These are phyloP conservation scores for Epichloe aotearoae DNA, from an alignment of 2,329 filamentous ascomycete genomes.

Conservation along the genomic window DNA sequence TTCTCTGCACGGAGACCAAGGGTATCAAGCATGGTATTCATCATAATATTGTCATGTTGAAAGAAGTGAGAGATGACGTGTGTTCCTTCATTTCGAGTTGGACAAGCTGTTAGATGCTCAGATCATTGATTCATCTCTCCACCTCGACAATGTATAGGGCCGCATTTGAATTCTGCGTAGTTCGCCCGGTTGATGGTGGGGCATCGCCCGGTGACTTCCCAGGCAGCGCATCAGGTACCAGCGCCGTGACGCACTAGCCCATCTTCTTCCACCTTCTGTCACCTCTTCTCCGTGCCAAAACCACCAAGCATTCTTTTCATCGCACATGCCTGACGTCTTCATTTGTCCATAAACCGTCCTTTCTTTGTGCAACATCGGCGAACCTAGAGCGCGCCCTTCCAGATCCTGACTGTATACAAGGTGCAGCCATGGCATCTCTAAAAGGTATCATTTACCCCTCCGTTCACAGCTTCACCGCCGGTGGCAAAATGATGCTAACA, in stretches of 20 bases:
- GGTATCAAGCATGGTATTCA: not conserved
- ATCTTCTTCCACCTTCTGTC: not conserved
- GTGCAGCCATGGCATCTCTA: slow-evolving; percentile 33
- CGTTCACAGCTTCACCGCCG: slow-evolving; percentile 1
- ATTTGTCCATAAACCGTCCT: not conserved
- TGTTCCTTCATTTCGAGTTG: no score
- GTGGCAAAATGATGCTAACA: slow-evolving; percentile 9
- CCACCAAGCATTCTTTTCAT: not conserved
- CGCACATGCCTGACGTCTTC: not conserved
- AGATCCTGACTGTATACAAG: not conserved
- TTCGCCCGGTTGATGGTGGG: not conserved
- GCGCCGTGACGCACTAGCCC: not conserved
- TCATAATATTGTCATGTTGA: not conserved
- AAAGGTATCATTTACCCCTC: slow-evolving; percentile 28
- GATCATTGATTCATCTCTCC: not conserved
- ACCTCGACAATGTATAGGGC: not conserved
- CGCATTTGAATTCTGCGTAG: not conserved
- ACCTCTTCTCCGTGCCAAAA: not conserved
- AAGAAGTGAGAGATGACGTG: no score
- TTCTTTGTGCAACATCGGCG: not conserved
- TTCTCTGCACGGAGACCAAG: not conserved
- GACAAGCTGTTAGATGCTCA: no score
- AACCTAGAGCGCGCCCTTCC: not conserved
- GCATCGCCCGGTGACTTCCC: not conserved
- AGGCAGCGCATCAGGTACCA: not conserved